Percentiles rank a stretch among this genome's conserved stretches.
Evolutionary conservation across 2,329 filamentous ascomycete genomes (phyloP).

Genomic region (Venturia effusa): DNA sequence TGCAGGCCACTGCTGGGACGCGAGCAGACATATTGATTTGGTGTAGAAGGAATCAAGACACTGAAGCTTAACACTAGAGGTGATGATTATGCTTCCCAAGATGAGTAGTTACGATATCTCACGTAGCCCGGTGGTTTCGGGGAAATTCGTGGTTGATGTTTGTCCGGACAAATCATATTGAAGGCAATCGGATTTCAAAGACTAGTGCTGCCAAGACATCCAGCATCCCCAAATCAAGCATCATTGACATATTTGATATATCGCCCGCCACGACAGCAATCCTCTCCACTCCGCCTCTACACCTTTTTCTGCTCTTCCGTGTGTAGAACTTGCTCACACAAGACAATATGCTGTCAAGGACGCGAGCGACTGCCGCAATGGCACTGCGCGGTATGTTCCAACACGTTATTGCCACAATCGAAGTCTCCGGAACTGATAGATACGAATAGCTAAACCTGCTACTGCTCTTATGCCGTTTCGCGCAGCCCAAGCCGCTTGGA

Average conservation of each 20-base stretch:
- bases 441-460: slow-evolving; percentile 51
- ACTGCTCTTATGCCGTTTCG: slow-evolving; percentile 53
- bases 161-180: slow-evolving; percentile 3
- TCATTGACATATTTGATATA: slow-evolving; percentile 8
- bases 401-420: slow-evolving; percentile 11
- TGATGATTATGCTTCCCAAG: not conserved
- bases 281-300: slow-evolving; percentile 26
- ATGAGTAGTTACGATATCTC: not conserved
- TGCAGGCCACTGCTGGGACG: slow-evolving; percentile 70
- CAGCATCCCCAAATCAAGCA: not conserved
- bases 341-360: slow-evolving; percentile 38
- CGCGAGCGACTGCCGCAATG: slow-evolving; percentile 41
- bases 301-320: not conserved
- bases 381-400: slow-evolving; percentile 42
- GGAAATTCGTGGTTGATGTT: not conserved
- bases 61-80: not conserved
- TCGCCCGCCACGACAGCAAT: slow-evolving; percentile 22
- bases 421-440: slow-evolving; percentile 14
- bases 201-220: not conserved
- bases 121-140: not conserved
- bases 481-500: slow-evolving; percentile 47
- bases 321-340: slow-evolving; percentile 13
- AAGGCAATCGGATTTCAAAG: not conserved
- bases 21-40: slow-evolving; percentile 35
- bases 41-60: not conserved